Percentiles rank a stretch among this genome's conserved stretches.
Evolutionary conservation across 805 yeast genomes (phyloP).

Genomic region (Ogataea paradorogensis): DNA sequence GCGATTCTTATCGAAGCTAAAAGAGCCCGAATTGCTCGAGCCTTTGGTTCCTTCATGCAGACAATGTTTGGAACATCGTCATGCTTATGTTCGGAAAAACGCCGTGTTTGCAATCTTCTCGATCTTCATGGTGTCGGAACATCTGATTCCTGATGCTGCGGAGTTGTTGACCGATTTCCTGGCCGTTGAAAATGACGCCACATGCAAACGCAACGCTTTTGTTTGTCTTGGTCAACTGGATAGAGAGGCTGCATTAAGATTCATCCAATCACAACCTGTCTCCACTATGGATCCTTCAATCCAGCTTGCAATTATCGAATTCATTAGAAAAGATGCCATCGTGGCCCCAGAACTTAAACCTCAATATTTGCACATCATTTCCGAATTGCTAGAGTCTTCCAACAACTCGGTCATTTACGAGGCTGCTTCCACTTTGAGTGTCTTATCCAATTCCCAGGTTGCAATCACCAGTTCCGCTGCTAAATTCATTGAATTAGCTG

Average conservation of each 20-base stretch:
- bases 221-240: conserved; percentile 78
- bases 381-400: conserved; percentile 68
- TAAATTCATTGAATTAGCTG: conserved; percentile 83
- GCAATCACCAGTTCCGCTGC: conserved; percentile 76
- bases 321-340: conserved; percentile 78
- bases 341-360: conserved; percentile 60
- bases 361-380: conserved; percentile 68
- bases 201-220: conserved; percentile 94
- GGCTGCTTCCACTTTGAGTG: conserved; percentile 78
- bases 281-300: conserved; percentile 73
- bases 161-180: conserved; percentile 73
- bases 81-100: conserved; percentile 95
- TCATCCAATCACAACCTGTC: conserved; percentile 68
- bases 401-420: conserved; percentile 81
- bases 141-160: conserved; percentile 93
- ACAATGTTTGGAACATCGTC: conserved; percentile 90
- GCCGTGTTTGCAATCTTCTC: conserved; percentile 90
- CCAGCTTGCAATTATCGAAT: conserved; percentile 88
- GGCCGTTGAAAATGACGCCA: conserved; percentile 82
- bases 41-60: conserved; percentile 93
- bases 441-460: conserved; percentile 53
- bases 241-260: conserved; percentile 80
- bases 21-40: conserved; percentile 91
- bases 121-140: conserved; percentile 77
- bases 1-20: conserved; percentile 84